Evolutionary conservation across 768 basidiomycete species (phyloP).

Genomic region (Galerina sulciceps): DNA sequence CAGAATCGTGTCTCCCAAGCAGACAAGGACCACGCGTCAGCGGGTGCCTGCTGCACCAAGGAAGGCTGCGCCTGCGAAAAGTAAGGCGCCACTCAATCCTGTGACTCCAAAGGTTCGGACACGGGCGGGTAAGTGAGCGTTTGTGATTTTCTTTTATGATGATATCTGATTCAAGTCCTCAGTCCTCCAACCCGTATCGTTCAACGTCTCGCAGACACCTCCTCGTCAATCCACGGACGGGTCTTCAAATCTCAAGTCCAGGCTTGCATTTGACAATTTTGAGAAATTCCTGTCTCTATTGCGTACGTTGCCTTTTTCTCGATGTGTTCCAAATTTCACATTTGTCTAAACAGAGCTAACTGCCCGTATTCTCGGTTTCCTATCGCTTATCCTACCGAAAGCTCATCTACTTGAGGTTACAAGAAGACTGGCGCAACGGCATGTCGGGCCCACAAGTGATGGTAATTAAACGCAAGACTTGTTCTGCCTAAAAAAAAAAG

Average conservation of each 20-base stretch:
- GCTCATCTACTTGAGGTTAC: slow-evolving; percentile 70
- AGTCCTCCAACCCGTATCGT: slow-evolving; percentile 35
- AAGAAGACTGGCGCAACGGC: slow-evolving; percentile 60
- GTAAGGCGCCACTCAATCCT: slow-evolving; percentile 29
- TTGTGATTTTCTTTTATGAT: neutral
- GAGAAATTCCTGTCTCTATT: slow-evolving; percentile 51
- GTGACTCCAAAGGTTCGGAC: slow-evolving; percentile 49
- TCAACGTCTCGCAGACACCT: slow-evolving; percentile 29
- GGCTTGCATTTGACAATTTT: slow-evolving; percentile 42
- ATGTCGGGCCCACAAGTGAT: slow-evolving; percentile 44
- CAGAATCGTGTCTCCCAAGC: slow-evolving; percentile 24
- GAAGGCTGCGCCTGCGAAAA: slow-evolving; percentile 33
- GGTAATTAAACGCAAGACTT: slow-evolving; percentile 36
- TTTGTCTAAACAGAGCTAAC: slow-evolving; percentile 48
- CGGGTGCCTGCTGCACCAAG: slow-evolving; percentile 28
- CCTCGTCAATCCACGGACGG: slow-evolving; percentile 27
- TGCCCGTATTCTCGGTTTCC: slow-evolving; percentile 66
- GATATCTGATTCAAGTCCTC: neutral
- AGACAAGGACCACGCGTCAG: slow-evolving; percentile 23
- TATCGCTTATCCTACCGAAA: slow-evolving; percentile 68
- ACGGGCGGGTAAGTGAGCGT: slow-evolving; percentile 36
- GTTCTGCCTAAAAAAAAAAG: neutral
- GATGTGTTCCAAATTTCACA: neutral
- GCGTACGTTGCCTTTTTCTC: slow-evolving; percentile 42
- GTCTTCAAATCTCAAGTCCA: slow-evolving; percentile 8